Evolutionary conservation across 1,139 yeast genomes (phyloP), one percentile per base, ranked within the genome.

Genomic region (Kurtzmaniella quercitrusa): DNA sequence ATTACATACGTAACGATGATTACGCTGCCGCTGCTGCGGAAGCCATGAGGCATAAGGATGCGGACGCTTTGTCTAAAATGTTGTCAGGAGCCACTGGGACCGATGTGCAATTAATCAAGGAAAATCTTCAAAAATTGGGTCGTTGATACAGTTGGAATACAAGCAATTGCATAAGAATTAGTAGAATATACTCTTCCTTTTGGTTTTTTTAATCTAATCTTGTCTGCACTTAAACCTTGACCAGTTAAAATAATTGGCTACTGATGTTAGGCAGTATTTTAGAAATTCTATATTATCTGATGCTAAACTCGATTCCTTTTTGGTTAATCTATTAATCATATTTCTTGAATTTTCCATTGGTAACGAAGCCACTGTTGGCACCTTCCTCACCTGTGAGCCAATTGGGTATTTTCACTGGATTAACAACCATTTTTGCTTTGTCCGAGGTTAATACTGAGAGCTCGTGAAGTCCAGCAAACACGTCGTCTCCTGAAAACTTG

Each of bases 301-400:
- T n/a, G 17, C 18, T 17, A n/a, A 3, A 5, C n/a, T 38, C 34
- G 25, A 21, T 15, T 25, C 11, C 17, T 15, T 7, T 18, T 21
- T 10, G 17, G 21, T 14, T 14, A 7, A 21, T 21, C 18, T 24
- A 16, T 12, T 21, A n/a, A 9, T 24, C 5, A 27, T 12, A 14
- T 8, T 9, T 39, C 12, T 3, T 48, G 45, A 74, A 75, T 34
- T 56, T 57, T 0, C 81, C 82, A 51, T 79, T 65, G 40, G 55
- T 61, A 6, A 82, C 66, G 0, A 52, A 55, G 0, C 89, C 89
- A 38, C 75, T 49, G 42, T 60, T 60, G 9, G 59, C 57, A 1
- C 82, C 86, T 51, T 82, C 84, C 57, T 86, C 93, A 2, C 96
- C 96, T 1, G 95, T 82, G 37, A 88, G 58, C 91, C 91, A 88